These are phyloP conservation scores for Boletus sp. DNA, from an alignment of 768 basidiomycete species.

Conservation along the genomic window DNA sequence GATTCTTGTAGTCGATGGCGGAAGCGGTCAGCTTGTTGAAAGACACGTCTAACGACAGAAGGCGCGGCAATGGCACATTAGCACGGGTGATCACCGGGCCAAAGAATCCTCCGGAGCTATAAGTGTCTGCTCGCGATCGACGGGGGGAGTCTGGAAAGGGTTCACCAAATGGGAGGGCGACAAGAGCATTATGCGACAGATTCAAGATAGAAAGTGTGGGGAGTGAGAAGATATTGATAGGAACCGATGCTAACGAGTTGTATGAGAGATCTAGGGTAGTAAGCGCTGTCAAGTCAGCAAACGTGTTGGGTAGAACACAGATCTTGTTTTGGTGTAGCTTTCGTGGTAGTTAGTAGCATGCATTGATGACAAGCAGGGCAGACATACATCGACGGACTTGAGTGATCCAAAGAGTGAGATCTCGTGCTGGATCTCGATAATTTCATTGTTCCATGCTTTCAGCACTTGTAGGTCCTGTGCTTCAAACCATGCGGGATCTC, in stretches of 20 bases:
- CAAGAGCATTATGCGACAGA: constrained; percentile 66
- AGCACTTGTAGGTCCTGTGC: constrained; percentile 73
- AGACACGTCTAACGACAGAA: constrained; percentile 61
- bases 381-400: constrained; percentile 72
- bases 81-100: constrained; percentile 60
- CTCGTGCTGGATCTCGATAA: constrained; percentile 75
- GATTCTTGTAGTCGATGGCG: constrained; percentile 46
- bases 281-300: constrained; percentile 66
- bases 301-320: constrained; percentile 54
- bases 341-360: background rate
- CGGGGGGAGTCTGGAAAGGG: constrained; percentile 42
- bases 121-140: constrained; percentile 24
- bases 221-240: constrained; percentile 61
- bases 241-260: constrained; percentile 62
- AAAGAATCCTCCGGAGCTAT: constrained; percentile 56
- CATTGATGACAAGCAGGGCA: background rate
- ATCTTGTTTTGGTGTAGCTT: constrained; percentile 79
- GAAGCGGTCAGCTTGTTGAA: constrained; percentile 60
- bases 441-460: constrained; percentile 80
- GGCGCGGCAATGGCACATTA: constrained; percentile 59
- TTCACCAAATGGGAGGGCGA: constrained; percentile 56
- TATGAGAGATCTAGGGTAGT: constrained; percentile 71
- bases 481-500: constrained; percentile 71
- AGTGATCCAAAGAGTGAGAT: constrained; percentile 82
- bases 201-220: constrained; percentile 66